Conservation (phyloP, 305 asterid species). For the Striga hermonthica region DNA sequence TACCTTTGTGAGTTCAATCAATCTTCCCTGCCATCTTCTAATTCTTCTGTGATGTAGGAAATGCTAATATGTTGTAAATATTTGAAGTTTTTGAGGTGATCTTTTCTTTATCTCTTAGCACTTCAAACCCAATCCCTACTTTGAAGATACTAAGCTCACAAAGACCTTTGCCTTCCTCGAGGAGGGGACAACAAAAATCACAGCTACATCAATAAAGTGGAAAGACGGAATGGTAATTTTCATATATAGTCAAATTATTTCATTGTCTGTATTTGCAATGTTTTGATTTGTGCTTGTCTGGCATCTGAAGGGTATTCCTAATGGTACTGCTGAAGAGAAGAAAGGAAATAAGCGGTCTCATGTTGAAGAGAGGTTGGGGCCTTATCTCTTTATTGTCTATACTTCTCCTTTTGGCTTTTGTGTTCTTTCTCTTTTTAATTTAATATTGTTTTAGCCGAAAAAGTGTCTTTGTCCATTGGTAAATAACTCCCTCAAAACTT, state of each 20-base stretch:
- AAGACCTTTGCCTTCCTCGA: slow-evolving; percentile 81
- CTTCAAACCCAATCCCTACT: slow-evolving; percentile 76
- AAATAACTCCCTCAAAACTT: no score
- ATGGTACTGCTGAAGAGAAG: slow-evolving; percentile 71
- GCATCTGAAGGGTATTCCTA: slow-evolving; percentile 62
- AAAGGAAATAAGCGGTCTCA: slow-evolving; percentile 78
- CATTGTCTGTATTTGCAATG: slow-evolving; percentile 8
- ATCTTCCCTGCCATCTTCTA: not conserved
- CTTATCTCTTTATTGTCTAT: not conserved
- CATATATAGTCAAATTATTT: slow-evolving; percentile 13
- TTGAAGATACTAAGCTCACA: slow-evolving; percentile 73
- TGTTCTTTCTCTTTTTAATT: no score
- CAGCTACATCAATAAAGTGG: slow-evolving; percentile 85
- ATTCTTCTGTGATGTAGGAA: not conserved
- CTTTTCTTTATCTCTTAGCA: slow-evolving; percentile 39
- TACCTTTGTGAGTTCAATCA: slow-evolving; percentile 59
- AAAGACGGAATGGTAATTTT: slow-evolving; percentile 81
- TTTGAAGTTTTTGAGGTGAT: slow-evolving; percentile 23
- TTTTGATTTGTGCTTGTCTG: slow-evolving; percentile 27
- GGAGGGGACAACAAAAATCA: slow-evolving; percentile 73
- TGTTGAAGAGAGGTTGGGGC: slow-evolving; percentile 73
- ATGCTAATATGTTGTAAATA: not conserved
- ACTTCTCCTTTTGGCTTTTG: not conserved
- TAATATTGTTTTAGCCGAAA: no score
- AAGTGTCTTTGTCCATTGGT: no score